Conservation (phyloP, 306 rosid species). For the Inga leiocalycina region DNA sequence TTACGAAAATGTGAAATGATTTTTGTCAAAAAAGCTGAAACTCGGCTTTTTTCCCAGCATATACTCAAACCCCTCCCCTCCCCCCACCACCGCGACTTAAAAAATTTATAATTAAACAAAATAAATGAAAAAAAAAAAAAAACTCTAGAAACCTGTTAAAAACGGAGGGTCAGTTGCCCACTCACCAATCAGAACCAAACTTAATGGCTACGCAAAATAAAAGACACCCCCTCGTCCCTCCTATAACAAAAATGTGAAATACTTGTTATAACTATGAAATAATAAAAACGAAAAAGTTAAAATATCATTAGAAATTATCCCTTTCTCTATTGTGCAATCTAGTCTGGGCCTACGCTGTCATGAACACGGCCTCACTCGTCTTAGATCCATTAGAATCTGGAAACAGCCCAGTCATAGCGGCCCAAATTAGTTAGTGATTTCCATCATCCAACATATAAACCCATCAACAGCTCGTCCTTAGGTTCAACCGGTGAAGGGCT, state of each 20-base stretch:
- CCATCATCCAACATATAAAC: neutral
- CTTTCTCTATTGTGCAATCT: neutral
- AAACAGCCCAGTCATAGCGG: neutral
- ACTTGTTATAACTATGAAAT: too few relatives aligned
- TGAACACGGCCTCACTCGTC: neutral
- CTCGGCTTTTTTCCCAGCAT: neutral
- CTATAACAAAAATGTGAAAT: neutral
- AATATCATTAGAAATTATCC: too few relatives aligned
- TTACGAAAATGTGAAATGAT: conserved; percentile 8
- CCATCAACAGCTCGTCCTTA: too few relatives aligned
- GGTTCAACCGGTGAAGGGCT: too few relatives aligned
- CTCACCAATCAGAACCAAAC: neutral
- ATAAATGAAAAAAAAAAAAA: too few relatives aligned
- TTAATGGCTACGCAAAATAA: neutral
- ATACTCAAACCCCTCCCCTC: neutral
- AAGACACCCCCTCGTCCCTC: neutral
- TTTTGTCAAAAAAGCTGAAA: conserved; percentile 35
- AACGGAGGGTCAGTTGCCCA: neutral
- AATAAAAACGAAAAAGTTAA: too few relatives aligned
- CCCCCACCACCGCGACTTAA: neutral
- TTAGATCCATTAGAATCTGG: neutral
- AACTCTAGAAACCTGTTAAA: neutral
- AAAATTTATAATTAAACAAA: too few relatives aligned
- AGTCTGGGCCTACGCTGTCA: neutral
- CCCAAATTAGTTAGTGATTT: neutral